Evolutionary conservation across 1,139 yeast genomes (phyloP), one percentile per base, ranked within the genome.

Genomic region (Lodderomyces theae): DNA sequence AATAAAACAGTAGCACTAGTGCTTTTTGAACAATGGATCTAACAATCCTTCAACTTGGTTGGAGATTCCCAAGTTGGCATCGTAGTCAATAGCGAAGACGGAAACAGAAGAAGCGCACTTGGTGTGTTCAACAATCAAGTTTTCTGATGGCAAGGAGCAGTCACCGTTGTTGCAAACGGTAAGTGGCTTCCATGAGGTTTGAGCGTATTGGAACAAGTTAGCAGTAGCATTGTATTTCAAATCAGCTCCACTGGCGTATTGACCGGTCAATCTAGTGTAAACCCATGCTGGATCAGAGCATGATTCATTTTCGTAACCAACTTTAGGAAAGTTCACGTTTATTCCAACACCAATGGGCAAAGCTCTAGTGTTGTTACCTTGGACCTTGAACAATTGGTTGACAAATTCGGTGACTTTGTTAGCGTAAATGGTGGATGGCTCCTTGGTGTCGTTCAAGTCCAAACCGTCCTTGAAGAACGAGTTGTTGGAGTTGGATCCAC

Each of bases 401-500:
- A 69, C 69, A 25, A 70, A 54, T 38, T 64, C 57, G 36, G 58
- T 63, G 17, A 64, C 58, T 52, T 53, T 53, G 35, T 55, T 54
- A 30, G 72, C 62, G 49, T 61, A 63, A 43, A 67, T 66, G 49
- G 69, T 67, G 18, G 72, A 53, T 39, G 71, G 69, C 37, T 59
- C 59, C 43, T 52, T 46, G 34, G 58, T 50, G 50, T 65, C 67
- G 40, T 59, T 55, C 26, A 51, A 46, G 51, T 65, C 62, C 49
- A 65, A 63, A 42, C 50, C 48, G 52, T 66, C 72, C 52, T 63
- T 60, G 61, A 53, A 70, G 59, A 68, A 68, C 9, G 75, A 61
- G 58, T 69, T 69, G 64, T 69, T 69, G 23, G 52, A 34, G 54
- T 68, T 69, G 37, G 74, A 64, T 38, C 73, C 75, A 26, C 75